Evolutionary conservation across 768 basidiomycete species (phyloP).

Genomic region (Pulveroboletus sp.): DNA sequence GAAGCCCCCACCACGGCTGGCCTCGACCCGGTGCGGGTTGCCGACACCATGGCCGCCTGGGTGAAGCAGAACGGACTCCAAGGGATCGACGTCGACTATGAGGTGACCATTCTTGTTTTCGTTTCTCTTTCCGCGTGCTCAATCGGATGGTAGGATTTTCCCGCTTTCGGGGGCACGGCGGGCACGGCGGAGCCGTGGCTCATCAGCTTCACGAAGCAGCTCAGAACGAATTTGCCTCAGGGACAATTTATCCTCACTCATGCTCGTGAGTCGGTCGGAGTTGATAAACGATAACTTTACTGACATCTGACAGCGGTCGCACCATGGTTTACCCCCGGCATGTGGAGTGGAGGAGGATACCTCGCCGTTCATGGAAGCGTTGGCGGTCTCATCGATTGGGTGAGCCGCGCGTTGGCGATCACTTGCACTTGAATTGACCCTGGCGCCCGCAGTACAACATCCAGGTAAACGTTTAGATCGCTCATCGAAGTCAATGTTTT

Average conservation of each 20-base stretch:
- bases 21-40: conserved; percentile 18
- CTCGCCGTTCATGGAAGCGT: conserved; percentile 30
- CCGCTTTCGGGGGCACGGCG: conserved; percentile 11
- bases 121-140: neutral
- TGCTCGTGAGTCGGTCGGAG: conserved; percentile 27
- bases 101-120: no score
- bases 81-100: conserved; percentile 52
- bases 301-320: neutral
- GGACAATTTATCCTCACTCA: conserved; percentile 31
- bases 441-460: neutral
- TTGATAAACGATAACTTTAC: no score
- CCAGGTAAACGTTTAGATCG: neutral
- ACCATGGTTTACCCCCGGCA: conserved; percentile 1
- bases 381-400: conserved; percentile 42
- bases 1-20: conserved; percentile 33
- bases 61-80: conserved; percentile 44
- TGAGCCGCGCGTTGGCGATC: conserved; percentile 5
- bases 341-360: conserved; percentile 26
- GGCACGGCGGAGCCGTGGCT: conserved; percentile 35
- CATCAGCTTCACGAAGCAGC: conserved; percentile 26
- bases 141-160: conserved; percentile 21
- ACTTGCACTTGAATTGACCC: neutral
- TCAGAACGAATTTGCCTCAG: conserved; percentile 14
- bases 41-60: conserved; percentile 38
- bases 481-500: neutral